Conservation (phyloP, 2,329 filamentous ascomycete genomes). For the Cladosporium sp. region DNA sequence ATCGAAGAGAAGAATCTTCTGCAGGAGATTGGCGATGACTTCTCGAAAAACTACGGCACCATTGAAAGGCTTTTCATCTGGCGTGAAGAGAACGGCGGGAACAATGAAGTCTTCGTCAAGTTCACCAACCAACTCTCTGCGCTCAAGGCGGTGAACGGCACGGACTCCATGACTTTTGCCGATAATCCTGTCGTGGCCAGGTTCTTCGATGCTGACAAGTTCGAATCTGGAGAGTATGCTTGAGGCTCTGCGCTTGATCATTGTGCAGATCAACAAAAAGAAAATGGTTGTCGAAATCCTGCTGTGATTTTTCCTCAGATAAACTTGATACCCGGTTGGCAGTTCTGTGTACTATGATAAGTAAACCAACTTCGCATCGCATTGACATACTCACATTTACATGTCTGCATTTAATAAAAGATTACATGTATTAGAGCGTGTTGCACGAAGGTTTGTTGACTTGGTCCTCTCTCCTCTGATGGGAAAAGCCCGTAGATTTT, state of each 20-base stretch:
- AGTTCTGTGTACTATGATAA: too few species aligned
- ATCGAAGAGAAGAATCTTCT: conserved; percentile 65
- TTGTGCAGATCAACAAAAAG: too few species aligned
- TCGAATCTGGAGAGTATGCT: conserved; percentile 57
- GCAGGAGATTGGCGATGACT: conserved; percentile 94
- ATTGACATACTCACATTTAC: too few species aligned
- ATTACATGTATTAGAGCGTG: too few species aligned
- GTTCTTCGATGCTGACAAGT: conserved; percentile 78
- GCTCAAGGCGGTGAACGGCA: conserved; percentile 82
- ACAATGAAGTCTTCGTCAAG: conserved; percentile 73
- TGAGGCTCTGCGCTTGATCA: conserved; percentile 14
- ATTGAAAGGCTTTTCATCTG: conserved; percentile 50
- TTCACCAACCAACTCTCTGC: conserved; percentile 84
- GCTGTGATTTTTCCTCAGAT: too few species aligned
- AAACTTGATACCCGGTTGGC: too few species aligned
- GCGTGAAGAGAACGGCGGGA: conserved; percentile 42
- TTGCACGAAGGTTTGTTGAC: too few species aligned
- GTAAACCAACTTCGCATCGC: too few species aligned
- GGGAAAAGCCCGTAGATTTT: too few species aligned
- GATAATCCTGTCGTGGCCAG: conserved; percentile 76
- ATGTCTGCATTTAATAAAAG: too few species aligned
- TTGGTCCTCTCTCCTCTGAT: too few species aligned
- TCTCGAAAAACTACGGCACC: conserved; percentile 62
- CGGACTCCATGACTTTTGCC: conserved; percentile 83
- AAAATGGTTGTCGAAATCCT: too few species aligned